phyloP scores from a whole-genome alignment of 2,329 filamentous ascomycete genomes.

The Grosmannia serpens region DNA sequence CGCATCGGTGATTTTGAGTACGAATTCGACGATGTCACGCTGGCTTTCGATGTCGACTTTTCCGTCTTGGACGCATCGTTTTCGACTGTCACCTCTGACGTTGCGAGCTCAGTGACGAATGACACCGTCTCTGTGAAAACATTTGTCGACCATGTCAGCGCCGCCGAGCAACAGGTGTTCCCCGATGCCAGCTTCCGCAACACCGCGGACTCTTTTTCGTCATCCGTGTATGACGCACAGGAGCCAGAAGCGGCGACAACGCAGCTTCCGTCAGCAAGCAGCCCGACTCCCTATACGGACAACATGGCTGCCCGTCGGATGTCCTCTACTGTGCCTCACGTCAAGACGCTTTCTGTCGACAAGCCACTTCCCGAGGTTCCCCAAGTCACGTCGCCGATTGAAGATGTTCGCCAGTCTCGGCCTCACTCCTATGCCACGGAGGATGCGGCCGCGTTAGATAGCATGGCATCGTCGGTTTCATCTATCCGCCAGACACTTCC shows the following conservation, averaged over 20 bases:
- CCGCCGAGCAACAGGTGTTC: not conserved
- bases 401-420: slow-evolving; percentile 14
- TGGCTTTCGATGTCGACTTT: slow-evolving; percentile 43
- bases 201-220: not conserved
- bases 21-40: slow-evolving; percentile 48
- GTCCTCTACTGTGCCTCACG: not conserved
- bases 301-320: not conserved
- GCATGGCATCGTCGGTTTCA: slow-evolving; percentile 33
- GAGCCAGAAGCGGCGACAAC: slow-evolving; percentile 2
- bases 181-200: not conserved
- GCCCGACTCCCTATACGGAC: not conserved
- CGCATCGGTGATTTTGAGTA: slow-evolving; percentile 85
- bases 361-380: slow-evolving; percentile 61
- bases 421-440: slow-evolving; percentile 29
- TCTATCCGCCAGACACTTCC: slow-evolving; percentile 38
- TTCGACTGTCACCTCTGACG: not conserved
- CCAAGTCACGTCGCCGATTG: slow-evolving; percentile 33
- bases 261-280: slow-evolving; percentile 14
- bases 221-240: not conserved
- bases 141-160: not conserved
- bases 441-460: slow-evolving; percentile 25
- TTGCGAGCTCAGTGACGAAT: not conserved
- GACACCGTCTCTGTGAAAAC: not conserved
- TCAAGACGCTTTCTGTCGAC: slow-evolving; percentile 34
- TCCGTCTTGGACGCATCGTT: slow-evolving; percentile 33